These are phyloP conservation scores for Penicillium coffeae DNA, from an alignment of 495 filamentous ascomycete genomes.

Conservation along the genomic window DNA sequence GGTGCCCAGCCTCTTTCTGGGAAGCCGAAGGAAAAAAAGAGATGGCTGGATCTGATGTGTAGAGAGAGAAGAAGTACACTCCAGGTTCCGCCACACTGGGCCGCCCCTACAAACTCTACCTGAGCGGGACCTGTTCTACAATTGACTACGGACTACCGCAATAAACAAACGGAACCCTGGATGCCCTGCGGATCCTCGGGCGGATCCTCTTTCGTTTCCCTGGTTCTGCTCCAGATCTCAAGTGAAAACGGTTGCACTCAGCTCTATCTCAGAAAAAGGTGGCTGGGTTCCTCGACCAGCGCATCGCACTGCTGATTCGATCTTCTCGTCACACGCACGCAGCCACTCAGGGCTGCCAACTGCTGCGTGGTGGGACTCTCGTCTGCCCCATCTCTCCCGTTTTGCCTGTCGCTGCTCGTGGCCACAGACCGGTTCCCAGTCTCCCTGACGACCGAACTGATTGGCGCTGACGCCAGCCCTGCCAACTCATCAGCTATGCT, in stretches of 20 bases:
- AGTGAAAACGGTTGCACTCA: background rate
- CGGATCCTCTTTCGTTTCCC: conserved; percentile 14
- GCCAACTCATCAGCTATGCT: conserved; percentile 21
- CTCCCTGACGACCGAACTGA: conserved; percentile 26
- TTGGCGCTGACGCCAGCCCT: conserved; percentile 28
- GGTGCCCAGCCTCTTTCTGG: conserved; percentile 1
- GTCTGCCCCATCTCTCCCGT: background rate
- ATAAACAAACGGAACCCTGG: conserved; percentile 3
- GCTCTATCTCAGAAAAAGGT: background rate
- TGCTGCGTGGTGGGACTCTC: background rate
- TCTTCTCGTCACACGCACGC: background rate
- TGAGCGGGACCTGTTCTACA: background rate
- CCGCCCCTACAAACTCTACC: conserved; percentile 9
- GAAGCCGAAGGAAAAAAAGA: conserved; percentile 1
- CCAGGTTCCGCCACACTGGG: conserved; percentile 1
- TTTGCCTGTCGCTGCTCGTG: background rate
- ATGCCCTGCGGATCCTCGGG: conserved; percentile 10
- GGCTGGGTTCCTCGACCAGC: background rate
- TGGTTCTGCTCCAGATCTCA: conserved; percentile 7
- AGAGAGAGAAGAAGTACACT: background rate
- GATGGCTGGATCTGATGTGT: conserved; percentile 5
- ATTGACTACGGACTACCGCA: no score
- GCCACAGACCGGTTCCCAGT: no score
- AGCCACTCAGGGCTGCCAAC: background rate
- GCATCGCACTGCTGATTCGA: background rate